Base-by-base conservation (phyloP, 2,329 filamentous ascomycete species). In the Ophiostoma populinum region DNA sequence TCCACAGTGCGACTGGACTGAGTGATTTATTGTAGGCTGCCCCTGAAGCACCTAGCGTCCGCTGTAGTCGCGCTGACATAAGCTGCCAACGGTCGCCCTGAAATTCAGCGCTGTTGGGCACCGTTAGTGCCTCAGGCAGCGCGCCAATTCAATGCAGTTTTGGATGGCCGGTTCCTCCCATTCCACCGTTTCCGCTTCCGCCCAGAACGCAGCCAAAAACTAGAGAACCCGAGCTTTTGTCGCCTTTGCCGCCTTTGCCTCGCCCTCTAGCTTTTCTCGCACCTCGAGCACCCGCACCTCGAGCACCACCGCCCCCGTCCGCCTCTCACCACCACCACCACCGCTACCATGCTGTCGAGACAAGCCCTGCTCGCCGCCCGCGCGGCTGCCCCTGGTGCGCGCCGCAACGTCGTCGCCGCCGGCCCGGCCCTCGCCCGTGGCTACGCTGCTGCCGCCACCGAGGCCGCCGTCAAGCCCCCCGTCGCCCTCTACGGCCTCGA, bases 401-500 rank as follows among this genome's bases (percentile, higher is more conserved):
- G 64, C 53, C 56, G 61, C 47, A 58, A 65, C 51, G 62, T 76
- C 55, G 66, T 70, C 53, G 65, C 40, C 31, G 63, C 52, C 67
- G 70, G 52, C 62, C 73, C 59, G 77, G 85, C 59, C 71, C 70
- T 59, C 92, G 83, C 61, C 82, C 78, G 86, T 59, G 73, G 71
- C 58, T 94, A 83, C 62, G 83, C 83, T 53, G 62, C 69, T 43
- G 60, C 71, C 57, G 80, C 82, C 45, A 60, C 66, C 45, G 28
- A 73, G 56, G 73, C 76, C 42, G 73, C 76, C 42, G 62, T 74
- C 58, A 86, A 81, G 69, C 75, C 87, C 51, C 90, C 90, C 48
- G 68, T 94, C 55, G 72, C 86, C 51, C 73, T 98, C 54, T 98
- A 83, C 63, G 90, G 90, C 51, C 66, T 98, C 55, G 90, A 95